Evolutionary conservation across 2,329 filamentous ascomycete genomes (phyloP).

Genomic region (Ophiostoma sp.): DNA sequence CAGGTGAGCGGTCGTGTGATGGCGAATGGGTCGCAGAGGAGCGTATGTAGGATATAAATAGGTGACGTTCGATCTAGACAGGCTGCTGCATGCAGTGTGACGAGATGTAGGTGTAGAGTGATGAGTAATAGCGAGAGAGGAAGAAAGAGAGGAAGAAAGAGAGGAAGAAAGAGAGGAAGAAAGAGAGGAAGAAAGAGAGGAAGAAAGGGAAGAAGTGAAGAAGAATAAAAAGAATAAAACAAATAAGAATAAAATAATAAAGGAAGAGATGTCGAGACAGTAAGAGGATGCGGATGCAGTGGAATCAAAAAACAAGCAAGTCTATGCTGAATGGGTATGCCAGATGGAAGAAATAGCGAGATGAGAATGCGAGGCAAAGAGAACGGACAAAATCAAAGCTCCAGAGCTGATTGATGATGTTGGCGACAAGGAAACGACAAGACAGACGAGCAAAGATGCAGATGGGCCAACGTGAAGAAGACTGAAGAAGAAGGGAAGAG

Average conservation of each 20-base stretch:
- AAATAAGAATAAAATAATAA: constrained; percentile 7
- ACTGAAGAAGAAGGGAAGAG: constrained; percentile 19
- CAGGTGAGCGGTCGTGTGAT: constrained; percentile 8
- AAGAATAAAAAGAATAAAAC: neutral
- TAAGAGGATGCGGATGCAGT: neutral
- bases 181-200: neutral
- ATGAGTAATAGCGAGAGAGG: constrained; percentile 11
- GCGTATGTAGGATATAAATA: constrained; percentile 9
- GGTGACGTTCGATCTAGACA: neutral
- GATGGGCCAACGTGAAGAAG: constrained; percentile 25
- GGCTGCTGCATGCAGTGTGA: constrained; percentile 4
- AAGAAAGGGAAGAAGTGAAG: neutral
- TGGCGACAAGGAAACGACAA: neutral
- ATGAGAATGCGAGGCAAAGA: neutral
- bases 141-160: neutral
- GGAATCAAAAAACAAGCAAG: neutral
- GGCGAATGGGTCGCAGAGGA: constrained; percentile 13
- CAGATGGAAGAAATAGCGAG: neutral
- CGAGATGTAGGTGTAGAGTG: constrained; percentile 11
- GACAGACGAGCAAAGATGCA: constrained; percentile 17
- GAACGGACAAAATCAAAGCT: constrained; percentile 21
- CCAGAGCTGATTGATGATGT: constrained; percentile 24
- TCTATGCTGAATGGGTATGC: neutral
- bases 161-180: neutral
- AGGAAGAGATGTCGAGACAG: neutral